Conservation (phyloP, 1,284 basidiomycete species). For the Abortiporus biennis region DNA sequence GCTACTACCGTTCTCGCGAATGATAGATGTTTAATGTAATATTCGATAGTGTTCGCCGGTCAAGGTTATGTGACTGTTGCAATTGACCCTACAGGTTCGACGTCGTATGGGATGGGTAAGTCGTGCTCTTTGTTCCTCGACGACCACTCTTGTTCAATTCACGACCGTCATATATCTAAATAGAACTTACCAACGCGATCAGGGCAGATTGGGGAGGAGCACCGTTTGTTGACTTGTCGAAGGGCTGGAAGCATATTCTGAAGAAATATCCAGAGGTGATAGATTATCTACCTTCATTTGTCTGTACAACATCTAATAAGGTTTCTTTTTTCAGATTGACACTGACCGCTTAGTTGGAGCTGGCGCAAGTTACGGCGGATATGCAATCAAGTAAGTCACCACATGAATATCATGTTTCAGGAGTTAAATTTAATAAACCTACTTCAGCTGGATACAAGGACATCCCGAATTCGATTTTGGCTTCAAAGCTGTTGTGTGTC, state of each 20-base stretch:
- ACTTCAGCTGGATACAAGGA: constrained; percentile 83
- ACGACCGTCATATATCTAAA: constrained; percentile 1
- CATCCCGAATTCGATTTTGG: constrained; percentile 80
- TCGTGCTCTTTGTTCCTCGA: background rate
- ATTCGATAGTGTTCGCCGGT: constrained; percentile 56
- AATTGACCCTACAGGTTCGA: constrained; percentile 87
- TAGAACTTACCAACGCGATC: constrained; percentile 79
- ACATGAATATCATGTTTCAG: background rate
- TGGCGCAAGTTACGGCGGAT: constrained; percentile 79
- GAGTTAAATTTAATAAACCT: constrained; percentile 7
- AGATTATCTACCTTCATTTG: constrained; percentile 27
- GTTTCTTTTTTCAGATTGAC: constrained; percentile 57
- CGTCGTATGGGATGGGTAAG: constrained; percentile 79
- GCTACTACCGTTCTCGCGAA: background rate
- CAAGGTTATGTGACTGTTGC: constrained; percentile 83
- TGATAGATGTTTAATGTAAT: too few species aligned
- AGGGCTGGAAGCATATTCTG: constrained; percentile 71
- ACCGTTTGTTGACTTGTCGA: constrained; percentile 76
- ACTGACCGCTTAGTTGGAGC: constrained; percentile 74
- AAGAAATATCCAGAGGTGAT: constrained; percentile 70
- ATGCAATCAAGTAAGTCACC: constrained; percentile 68
- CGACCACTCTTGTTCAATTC: background rate
- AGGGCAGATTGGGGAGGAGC: constrained; percentile 80
- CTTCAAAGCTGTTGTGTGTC: constrained; percentile 87
- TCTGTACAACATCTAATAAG: background rate